A percentile compares a stretch with the other conserved stretches of the same genome.
phyloP scores from a whole-genome alignment of 441 rosid genomes.

The Daphne laureola region DNA sequence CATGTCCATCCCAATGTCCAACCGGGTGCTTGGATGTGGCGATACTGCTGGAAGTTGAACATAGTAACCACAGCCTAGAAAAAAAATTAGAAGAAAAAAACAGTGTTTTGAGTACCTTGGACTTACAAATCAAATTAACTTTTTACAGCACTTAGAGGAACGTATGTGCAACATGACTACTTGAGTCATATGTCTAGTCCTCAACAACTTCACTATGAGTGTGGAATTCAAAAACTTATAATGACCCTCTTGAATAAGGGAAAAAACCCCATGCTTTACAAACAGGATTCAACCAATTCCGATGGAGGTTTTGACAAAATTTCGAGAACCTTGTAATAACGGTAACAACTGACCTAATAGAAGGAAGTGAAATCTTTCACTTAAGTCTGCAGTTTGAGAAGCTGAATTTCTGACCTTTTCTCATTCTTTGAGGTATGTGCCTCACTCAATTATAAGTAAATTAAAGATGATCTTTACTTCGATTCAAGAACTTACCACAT shows the following conservation, averaged over 20 bases:
- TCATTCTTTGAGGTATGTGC: neutral
- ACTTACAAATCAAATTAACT: no score
- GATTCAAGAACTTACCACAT: slow-evolving; percentile 45
- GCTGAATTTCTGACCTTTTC: no score
- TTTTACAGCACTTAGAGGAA: no score
- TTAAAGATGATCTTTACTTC: neutral
- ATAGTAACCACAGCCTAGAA: slow-evolving; percentile 57
- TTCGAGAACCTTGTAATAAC: neutral
- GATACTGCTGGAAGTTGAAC: slow-evolving; percentile 55
- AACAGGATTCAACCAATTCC: no score
- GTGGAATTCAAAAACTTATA: slow-evolving; percentile 1
- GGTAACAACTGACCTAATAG: neutral
- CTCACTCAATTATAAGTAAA: neutral
- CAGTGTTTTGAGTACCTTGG: no score
- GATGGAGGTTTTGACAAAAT: no score
- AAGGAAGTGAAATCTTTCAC: no score
- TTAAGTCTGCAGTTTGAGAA: no score
- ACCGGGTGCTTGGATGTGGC: slow-evolving; percentile 60
- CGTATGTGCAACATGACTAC: no score
- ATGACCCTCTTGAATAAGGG: neutral
- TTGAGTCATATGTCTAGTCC: no score
- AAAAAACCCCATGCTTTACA: neutral
- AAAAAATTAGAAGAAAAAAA: neutral
- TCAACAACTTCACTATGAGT: neutral
- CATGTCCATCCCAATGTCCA: slow-evolving; percentile 72